Percentiles rank a stretch among this genome's conserved stretches.
Evolutionary conservation across 345 rosid species (phyloP).

Genomic region (Erucastrum elatum): DNA sequence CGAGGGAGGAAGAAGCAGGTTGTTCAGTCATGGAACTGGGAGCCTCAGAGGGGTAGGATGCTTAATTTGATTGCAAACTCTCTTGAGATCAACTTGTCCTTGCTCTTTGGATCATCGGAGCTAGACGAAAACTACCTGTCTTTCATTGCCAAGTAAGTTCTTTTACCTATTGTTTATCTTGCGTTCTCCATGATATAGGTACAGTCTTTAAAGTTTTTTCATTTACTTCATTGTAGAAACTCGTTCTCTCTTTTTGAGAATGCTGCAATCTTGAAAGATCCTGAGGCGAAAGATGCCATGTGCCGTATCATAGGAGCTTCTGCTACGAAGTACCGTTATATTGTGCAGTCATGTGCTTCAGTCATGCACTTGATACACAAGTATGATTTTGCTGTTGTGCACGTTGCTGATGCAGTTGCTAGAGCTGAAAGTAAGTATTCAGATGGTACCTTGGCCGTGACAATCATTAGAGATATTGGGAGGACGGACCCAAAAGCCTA

Average conservation of each 20-base stretch:
- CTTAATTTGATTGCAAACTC: conserved; percentile 90
- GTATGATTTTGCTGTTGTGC: conserved; percentile 81
- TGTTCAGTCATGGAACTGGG: conserved; percentile 82
- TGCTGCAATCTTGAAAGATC: conserved; percentile 62
- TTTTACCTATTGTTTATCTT: not conserved
- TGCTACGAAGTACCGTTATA: conserved; percentile 77
- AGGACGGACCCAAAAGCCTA: conserved; percentile 84
- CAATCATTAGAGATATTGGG: conserved; percentile 86
- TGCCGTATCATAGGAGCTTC: conserved; percentile 84
- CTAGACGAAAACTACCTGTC: conserved; percentile 90
- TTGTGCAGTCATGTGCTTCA: conserved; percentile 82
- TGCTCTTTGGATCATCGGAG: conserved; percentile 87
- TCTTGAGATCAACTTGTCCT: conserved; percentile 76
- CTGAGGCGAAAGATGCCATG: conserved; percentile 74
- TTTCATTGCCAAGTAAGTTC: conserved; percentile 71
- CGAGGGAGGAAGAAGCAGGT: conserved; percentile 66
- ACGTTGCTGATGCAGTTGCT: conserved; percentile 92
- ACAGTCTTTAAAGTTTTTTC: conserved; percentile 4
- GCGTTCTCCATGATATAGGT: conserved; percentile 8
- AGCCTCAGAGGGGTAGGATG: conserved; percentile 75
- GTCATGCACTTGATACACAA: conserved; percentile 85
- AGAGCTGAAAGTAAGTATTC: conserved; percentile 87
- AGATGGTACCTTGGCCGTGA: conserved; percentile 86
- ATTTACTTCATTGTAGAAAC: conserved; percentile 53
- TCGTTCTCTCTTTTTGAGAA: conserved; percentile 78